Base-by-base conservation (phyloP, 495 filamentous ascomycete genomes). In the Bacidia gigantensis region DNA sequence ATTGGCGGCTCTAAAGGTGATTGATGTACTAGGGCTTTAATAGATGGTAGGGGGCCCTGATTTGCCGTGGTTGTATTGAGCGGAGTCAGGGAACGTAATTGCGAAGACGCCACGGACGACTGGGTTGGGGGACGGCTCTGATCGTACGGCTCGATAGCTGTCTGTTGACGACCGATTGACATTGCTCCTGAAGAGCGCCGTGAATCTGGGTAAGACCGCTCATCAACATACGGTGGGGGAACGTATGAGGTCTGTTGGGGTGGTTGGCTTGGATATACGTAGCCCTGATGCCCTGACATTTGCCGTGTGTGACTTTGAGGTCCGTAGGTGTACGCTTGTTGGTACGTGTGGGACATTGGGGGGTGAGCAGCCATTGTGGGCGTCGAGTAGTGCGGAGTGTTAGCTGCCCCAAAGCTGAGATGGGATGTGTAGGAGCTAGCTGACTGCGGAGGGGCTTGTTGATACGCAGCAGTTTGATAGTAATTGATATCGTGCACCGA, bases 321-420 rank as follows among this genome's bases (percentile, higher is more conserved):
- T 11, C 39, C 32, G 41, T 56, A 60, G 1, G 52, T 47, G 43
- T 51, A 60, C 42, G 41, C 50, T 25, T 49, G 32, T 2, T 54
- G 29, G 25, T 62, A 61, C 11, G 46, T n/a, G 26, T 54, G 50
- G n/a, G 45, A 11, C 18, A 50, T 21, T 9, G 56, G 49, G 22
- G 55, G 47, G 18, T 53, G 59, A 11, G 59, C 43, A 17, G 45
- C 52, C 22, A 62, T 51, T 12, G 58, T 45, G 3, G 58, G 56
- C 21, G 57, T 53, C 41, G 49, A 42, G 20, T 61, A 61, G 11
- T 59, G 54, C 23, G 49, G 45, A 26, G 57, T 46, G 10, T 35
- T 43, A 32, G 51, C 41, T 24, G 46, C 54, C n/a, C 59, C 60
- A 26, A 62, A 62, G 32, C 40, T 58, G 14, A 62, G 49, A 35